A percentile compares a stretch with the other conserved stretches of the same genome.
phyloP scores from a whole-genome alignment of 495 filamentous ascomycete species.

The Apodospora peruviana region DNA sequence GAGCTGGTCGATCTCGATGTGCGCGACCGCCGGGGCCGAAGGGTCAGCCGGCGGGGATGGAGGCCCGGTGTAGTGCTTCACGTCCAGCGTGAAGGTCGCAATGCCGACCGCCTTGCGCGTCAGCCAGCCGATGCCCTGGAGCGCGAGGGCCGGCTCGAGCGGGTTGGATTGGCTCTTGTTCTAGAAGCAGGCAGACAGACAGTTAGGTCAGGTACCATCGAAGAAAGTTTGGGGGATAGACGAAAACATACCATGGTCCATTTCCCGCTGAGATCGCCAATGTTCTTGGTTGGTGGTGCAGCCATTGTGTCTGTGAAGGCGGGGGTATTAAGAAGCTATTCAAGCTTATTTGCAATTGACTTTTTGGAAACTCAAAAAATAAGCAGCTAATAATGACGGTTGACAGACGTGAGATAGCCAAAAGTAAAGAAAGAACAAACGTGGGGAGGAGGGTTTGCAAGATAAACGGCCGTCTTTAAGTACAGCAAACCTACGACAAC shows the following conservation, averaged over 20 bases:
- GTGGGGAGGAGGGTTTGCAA: too few species aligned
- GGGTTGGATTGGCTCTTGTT: slow-evolving; percentile 74
- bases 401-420: too few species aligned
- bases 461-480: too few species aligned
- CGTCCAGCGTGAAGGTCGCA: slow-evolving; percentile 65
- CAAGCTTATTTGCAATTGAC: too few species aligned
- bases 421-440: too few species aligned
- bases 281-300: slow-evolving; percentile 65
- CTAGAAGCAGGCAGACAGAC: slow-evolving; percentile 34
- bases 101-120: slow-evolving; percentile 68
- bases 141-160: slow-evolving; percentile 62
- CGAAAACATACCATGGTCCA: slow-evolving; percentile 65
- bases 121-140: slow-evolving; percentile 83
- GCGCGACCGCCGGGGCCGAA: slow-evolving; percentile 40
- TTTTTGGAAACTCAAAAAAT: too few species aligned
- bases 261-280: slow-evolving; percentile 68
- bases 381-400: too few species aligned
- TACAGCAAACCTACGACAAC: too few species aligned
- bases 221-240: not conserved
- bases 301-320: slow-evolving; percentile 58
- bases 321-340: too few species aligned
- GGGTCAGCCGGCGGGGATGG: slow-evolving; percentile 34
- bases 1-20: slow-evolving; percentile 78
- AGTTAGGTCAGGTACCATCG: not conserved
- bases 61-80: slow-evolving; percentile 56